Base-by-base conservation (phyloP, 305 asterid genomes). In the Ilex paraguariensis region DNA sequence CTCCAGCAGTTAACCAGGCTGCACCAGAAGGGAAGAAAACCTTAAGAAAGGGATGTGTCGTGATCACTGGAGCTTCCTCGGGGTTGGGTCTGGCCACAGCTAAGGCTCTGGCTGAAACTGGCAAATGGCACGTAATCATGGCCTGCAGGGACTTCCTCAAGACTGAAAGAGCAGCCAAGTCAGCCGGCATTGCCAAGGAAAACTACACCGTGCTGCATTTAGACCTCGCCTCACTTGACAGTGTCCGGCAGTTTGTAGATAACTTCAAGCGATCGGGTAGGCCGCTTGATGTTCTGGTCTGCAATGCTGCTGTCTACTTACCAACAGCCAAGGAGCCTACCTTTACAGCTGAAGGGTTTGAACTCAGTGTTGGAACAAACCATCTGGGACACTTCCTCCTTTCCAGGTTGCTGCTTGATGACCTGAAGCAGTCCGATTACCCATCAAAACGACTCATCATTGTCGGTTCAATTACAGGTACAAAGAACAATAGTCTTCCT, bases 401-500 rank as follows among this genome's bases (percentile, higher is more conserved):
- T 50, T 76, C 99, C 2, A 83, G 95, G 56, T 74, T 90, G 95
- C 73, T 93, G 59, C 85, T 93, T 10, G 91, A 87, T 53, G 95
- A 93, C 62, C 67, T 90, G 82, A 82, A 87, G 62, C 71, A 84
- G 68, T 90, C 97, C 5, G 95, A 93, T 69, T 93, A 75, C 59
- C 95, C 95, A 0, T 84, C 86, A 3, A 93, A 83, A 78, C 80
- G 99, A 14, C 90, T 93, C 55, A 84, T 90, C 31, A 93, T 93
- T 39, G 99, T 93, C 14, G 97, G 97, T n/a, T 93, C 97, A 56
- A 93, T 93, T 63, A 90, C 97, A 61, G 97, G 97, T 89, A 77
- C 15, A 7, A 46, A 46, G 52, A 46, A 10, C 52, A 46, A 46
- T 13, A 7, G 13, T 46, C 4, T 4, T 8, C 6, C 3, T 36